phyloP scores from a whole-genome alignment of 768 basidiomycete species.

The Inosperma sp. region DNA sequence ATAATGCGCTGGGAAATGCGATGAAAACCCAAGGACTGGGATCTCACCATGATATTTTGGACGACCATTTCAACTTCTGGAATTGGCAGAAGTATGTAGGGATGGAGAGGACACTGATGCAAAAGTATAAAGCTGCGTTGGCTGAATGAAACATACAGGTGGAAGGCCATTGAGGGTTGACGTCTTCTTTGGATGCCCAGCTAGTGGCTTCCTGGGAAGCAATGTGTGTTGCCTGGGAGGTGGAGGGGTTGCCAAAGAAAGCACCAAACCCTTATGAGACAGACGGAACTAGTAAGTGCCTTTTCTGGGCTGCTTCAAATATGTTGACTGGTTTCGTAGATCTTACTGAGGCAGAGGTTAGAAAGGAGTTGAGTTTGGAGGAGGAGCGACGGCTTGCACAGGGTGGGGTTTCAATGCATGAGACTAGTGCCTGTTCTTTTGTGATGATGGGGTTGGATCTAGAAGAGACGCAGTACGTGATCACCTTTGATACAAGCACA shows the following conservation, averaged over 20 bases:
- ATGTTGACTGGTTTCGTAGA: neutral
- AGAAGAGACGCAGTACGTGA: slow-evolving; percentile 17
- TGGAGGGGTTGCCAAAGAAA: slow-evolving; percentile 8
- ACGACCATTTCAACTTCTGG: too few species aligned
- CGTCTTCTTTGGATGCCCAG: slow-evolving; percentile 4
- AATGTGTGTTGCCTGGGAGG: slow-evolving; percentile 15
- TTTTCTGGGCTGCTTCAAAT: neutral
- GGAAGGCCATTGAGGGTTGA: slow-evolving; percentile 12
- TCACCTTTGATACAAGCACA: too few species aligned
- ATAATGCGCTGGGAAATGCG: slow-evolving; percentile 17
- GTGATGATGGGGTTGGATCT: slow-evolving; percentile 16
- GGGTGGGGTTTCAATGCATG: slow-evolving; percentile 9
- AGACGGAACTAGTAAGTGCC: neutral
- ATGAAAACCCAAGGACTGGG: slow-evolving; percentile 9
- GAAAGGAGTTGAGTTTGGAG: slow-evolving; percentile 2
- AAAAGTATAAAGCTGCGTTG: slow-evolving; percentile 10
- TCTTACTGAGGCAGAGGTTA: too few species aligned
- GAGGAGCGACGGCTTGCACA: neutral
- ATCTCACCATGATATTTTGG: too few species aligned
- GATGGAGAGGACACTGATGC: too few species aligned
- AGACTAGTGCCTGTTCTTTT: slow-evolving; percentile 11
- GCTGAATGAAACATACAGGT: slow-evolving; percentile 14
- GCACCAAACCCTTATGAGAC: slow-evolving; percentile 10
- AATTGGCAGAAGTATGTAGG: too few species aligned
- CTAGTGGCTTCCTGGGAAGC: slow-evolving; percentile 14